Percentiles rank a stretch among this genome's conserved stretches.
Evolutionary conservation across 768 basidiomycete species (phyloP).

Genomic region (Myochromella boudieri): DNA sequence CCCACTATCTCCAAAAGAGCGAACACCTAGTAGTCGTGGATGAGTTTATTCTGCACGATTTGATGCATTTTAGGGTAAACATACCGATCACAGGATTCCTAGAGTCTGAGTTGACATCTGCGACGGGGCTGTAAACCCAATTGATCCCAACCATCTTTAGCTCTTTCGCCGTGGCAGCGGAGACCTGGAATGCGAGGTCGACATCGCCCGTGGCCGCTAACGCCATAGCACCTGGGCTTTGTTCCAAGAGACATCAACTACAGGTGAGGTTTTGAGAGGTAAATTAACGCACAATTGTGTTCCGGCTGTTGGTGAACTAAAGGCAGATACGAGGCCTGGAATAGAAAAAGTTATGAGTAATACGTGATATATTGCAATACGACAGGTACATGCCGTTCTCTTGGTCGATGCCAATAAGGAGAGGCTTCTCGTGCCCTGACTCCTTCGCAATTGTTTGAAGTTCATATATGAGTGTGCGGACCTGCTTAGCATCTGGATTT

Average conservation of each 20-base stretch:
- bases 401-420: slow-evolving; percentile 73
- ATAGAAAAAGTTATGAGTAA: neutral
- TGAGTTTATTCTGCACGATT: slow-evolving; percentile 3
- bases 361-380: neutral
- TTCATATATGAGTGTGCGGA: slow-evolving; percentile 43
- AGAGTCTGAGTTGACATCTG: slow-evolving; percentile 70
- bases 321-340: slow-evolving; percentile 68
- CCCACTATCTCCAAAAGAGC: slow-evolving; percentile 70
- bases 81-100: slow-evolving; percentile 71
- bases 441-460: slow-evolving; percentile 58
- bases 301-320: slow-evolving; percentile 53
- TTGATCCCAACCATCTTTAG: slow-evolving; percentile 63
- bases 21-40: slow-evolving; percentile 44
- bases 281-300: slow-evolving; percentile 62
- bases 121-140: slow-evolving; percentile 72
- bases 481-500: slow-evolving; percentile 48
- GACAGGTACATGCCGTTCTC: slow-evolving; percentile 54
- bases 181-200: slow-evolving; percentile 44
- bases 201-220: slow-evolving; percentile 53
- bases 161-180: slow-evolving; percentile 51
- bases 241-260: neutral
- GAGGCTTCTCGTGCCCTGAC: slow-evolving; percentile 52
- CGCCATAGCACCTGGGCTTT: slow-evolving; percentile 75
- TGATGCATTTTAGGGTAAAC: slow-evolving; percentile 12
- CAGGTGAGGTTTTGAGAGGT: neutral